These are phyloP conservation scores for Glycyrrhiza uralensis DNA, from an alignment of 306 rosid genomes.

Conservation along the genomic window DNA sequence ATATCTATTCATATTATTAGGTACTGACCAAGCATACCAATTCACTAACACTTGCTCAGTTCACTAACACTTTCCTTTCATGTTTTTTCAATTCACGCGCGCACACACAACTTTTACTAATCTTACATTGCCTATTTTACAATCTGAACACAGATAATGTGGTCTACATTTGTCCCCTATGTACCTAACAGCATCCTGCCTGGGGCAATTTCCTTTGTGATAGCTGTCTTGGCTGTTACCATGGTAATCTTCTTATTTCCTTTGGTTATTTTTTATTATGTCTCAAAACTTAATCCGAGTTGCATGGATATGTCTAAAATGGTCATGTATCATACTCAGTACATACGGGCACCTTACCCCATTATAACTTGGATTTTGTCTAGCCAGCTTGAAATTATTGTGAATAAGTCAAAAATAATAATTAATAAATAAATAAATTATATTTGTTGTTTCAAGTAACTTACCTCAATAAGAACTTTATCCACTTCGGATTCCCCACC, in stretches of 20 bases:
- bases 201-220: conserved; percentile 56
- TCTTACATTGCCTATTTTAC: conserved; percentile 18
- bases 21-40: not conserved
- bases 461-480: not conserved
- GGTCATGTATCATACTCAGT: not conserved
- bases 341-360: not conserved
- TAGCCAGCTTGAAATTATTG: conserved; percentile 1
- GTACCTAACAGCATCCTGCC: conserved; percentile 83
- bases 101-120: not conserved
- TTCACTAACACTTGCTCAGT: not conserved
- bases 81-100: not conserved
- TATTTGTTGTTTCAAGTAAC: not conserved
- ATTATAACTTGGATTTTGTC: not conserved
- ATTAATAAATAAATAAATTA: not conserved
- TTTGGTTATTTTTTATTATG: conserved; percentile 19
- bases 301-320: conserved; percentile 24
- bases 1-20: not conserved
- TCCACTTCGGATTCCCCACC: not conserved
- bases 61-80: too few relatives aligned
- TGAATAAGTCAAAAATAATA: not conserved
- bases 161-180: conserved; percentile 97
- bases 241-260: conserved; percentile 36
- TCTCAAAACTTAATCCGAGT: not conserved
- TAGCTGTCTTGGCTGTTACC: conserved; percentile 49
- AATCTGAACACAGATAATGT: conserved; percentile 69